Evolutionary conservation across 306 rosid genomes (phyloP), one percentile per base, ranked within the genome.

Genomic region (Sicyos baderoa): DNA sequence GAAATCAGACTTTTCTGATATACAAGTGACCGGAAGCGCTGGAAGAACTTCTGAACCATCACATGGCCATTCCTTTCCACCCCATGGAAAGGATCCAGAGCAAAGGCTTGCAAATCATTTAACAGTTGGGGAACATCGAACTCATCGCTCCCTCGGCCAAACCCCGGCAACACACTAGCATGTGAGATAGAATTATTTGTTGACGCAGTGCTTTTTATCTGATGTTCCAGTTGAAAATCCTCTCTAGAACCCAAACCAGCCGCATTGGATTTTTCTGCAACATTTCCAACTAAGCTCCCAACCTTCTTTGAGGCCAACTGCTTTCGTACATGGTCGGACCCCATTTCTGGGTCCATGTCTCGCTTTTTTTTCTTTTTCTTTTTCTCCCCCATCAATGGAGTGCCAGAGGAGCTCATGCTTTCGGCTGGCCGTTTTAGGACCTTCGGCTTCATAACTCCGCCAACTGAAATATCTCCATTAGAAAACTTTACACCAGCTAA

Each of bases 51-150:
- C 65, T 35, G 75, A 44, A 77, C 91, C 69, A 51, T 56, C 8
- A 77, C 79, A 70, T 88, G 90, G 71, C 76, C 81, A 75, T 76
- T 78, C 75, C 81, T 84, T 74, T 85, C 86, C 57, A 32, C 15
- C 53, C 90, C 90, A 50, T 94, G 86, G 83, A 77, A 94, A 72
- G 95, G 99, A 83, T 94, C 83, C 71, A 90, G 83, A 53, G 99
- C 97, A 77, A 94, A 96, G 53, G 85, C 80, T 16, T 85, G 91
- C 82, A 93, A 79, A 77, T 93, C 94, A 48, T 75, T 65, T 70
- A 93, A 79, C 47, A 94, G 81, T 76, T 80, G 86, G 0, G 91
- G 89, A 67, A 90, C 59, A 58, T 83, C 89, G 19, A 75, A 63
- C 60, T 79, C 80, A 51, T 54, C 77, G 42, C 80, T 80, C 45